Evolutionary conservation across 176 grass and related monocot species (phyloP).

Genomic region (Tillandsia leiboldiana): DNA sequence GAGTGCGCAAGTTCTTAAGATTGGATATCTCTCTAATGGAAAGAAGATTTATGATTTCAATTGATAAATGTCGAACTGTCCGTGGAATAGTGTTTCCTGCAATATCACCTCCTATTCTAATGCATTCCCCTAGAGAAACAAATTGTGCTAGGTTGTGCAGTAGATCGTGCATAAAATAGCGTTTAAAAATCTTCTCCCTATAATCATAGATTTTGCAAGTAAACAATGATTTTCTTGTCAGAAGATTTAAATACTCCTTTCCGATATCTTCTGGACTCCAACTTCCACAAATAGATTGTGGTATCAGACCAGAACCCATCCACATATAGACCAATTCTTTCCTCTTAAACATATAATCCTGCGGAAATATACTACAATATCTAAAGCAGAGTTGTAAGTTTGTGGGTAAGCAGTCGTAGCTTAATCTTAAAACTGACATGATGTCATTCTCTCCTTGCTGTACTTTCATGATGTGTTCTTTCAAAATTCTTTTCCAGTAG

Average conservation of each 20-base stretch:
- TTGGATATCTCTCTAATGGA: neutral
- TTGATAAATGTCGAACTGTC: neutral
- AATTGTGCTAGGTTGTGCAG: slow-evolving; percentile 15
- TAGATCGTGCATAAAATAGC: slow-evolving; percentile 18
- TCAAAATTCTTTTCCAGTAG: no score
- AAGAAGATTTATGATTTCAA: neutral
- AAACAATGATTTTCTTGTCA: no score
- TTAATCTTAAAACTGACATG: no score
- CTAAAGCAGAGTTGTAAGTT: no score
- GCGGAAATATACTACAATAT: no score
- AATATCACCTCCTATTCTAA: neutral
- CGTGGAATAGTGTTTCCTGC: neutral
- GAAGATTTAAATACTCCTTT: slow-evolving; percentile 17
- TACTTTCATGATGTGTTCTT: no score
- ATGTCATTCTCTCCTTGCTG: no score
- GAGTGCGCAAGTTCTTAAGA: neutral
- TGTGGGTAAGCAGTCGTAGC: no score
- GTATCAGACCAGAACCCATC: slow-evolving; percentile 18
- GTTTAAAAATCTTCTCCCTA: neutral
- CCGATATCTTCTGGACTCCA: slow-evolving; percentile 10
- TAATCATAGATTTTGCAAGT: neutral
- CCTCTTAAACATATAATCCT: neutral
- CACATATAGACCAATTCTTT: slow-evolving; percentile 7
- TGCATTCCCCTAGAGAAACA: slow-evolving; percentile 21
- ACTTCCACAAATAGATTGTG: neutral